phyloP scores from a whole-genome alignment of 371 early-diverging fungal species.

The Gilbertella persicaria region DNA sequence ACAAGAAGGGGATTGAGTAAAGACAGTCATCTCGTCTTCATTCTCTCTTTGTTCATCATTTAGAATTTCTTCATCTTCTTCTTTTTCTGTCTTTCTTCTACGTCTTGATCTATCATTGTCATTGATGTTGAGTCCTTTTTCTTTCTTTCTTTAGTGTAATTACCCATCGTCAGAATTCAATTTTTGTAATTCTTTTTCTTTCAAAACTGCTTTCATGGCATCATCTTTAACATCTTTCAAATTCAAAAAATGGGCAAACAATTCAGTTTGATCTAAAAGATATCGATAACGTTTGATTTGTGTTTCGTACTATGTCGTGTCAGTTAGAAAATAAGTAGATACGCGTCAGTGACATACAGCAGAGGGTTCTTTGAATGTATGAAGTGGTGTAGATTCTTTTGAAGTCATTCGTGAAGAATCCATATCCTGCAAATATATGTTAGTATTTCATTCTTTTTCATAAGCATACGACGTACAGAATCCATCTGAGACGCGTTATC shows the following conservation, averaged over 20 bases:
- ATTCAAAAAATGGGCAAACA: conserved; percentile 71
- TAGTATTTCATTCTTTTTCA: background rate
- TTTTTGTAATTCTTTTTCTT: conserved; percentile 43
- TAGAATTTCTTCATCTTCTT: conserved; percentile 90
- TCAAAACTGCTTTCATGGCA: conserved; percentile 42
- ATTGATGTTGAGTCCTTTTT: background rate
- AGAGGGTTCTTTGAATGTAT: conserved; percentile 25
- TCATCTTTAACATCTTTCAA: conserved; percentile 52
- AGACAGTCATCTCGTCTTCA: conserved; percentile 62
- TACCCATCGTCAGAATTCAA: conserved; percentile 38
- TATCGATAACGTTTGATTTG: conserved; percentile 72
- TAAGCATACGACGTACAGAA: conserved; percentile 13
- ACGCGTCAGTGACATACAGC: conserved; percentile 14
- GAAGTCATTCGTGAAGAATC: conserved; percentile 15
- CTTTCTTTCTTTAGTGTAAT: conserved; percentile 12
- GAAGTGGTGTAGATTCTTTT: conserved; percentile 25
- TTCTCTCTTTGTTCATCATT: conserved; percentile 72
- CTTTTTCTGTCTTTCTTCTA: conserved; percentile 93
- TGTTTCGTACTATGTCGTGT: conserved; percentile 36
- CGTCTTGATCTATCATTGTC: conserved; percentile 61
- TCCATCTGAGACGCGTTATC: conserved; percentile 18
- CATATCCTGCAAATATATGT: conserved; percentile 10
- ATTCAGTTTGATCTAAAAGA: conserved; percentile 85
- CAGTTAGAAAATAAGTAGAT: background rate
- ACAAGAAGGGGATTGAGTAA: conserved; percentile 90